Conservation (phyloP, 192 early-diverging fungal genomes). For the Backusella circina region DNA sequence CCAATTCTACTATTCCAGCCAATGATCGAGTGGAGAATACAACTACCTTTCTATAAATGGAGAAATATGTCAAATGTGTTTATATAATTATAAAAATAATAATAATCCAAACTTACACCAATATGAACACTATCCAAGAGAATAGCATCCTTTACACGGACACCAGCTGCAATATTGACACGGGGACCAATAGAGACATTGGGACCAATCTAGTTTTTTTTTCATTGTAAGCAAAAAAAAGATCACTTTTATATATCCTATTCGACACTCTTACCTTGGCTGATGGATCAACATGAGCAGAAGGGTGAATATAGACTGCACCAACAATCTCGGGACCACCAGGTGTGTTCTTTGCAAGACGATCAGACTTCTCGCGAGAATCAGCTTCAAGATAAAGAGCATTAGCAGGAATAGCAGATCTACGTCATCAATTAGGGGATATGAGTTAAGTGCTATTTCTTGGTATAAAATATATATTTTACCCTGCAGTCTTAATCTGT, state of each 20-base stretch:
- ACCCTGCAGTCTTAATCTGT: constrained; percentile 92
- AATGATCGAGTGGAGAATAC: constrained; percentile 83
- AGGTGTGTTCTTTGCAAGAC: constrained; percentile 49
- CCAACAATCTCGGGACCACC: constrained; percentile 78
- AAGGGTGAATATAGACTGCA: constrained; percentile 93
- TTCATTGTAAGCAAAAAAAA: not conserved
- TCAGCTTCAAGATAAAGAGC: constrained; percentile 88
- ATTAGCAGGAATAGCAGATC: constrained; percentile 93
- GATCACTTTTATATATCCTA: not conserved
- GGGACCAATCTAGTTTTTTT: constrained; percentile 91
- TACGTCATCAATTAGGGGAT: too few relatives aligned
- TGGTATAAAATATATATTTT: constrained; percentile 9
- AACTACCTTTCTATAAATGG: constrained; percentile 67
- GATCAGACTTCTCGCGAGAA: constrained; percentile 55
- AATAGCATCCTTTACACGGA: constrained; percentile 91
- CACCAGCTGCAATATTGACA: constrained; percentile 83
- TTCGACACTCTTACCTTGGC: constrained; percentile 59
- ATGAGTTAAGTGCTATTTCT: not conserved
- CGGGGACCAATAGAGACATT: constrained; percentile 95
- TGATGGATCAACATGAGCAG: constrained; percentile 87
- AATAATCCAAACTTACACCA: constrained; percentile 32
- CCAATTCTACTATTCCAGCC: constrained; percentile 96
- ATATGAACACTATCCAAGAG: constrained; percentile 91
- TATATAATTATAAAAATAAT: not conserved
- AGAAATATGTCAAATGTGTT: constrained; percentile 7